Percentiles rank a stretch among this genome's conserved stretches.
Conservation (phyloP, 768 basidiomycete species). For the Tricholoma bakamatsutake region DNA sequence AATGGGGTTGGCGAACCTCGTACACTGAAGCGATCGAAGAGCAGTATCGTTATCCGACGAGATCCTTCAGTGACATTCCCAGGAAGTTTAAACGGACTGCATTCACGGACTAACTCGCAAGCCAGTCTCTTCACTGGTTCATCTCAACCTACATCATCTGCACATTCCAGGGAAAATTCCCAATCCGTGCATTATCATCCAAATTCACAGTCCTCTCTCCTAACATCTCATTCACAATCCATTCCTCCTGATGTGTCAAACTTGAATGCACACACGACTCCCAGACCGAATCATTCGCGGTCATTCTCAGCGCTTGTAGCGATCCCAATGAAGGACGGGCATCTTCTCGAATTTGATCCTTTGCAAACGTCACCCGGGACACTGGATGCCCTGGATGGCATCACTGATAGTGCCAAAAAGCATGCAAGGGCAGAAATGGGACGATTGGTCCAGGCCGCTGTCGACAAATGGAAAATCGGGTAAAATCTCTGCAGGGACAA, state of each 20-base stretch:
- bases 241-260: slow-evolving; percentile 3
- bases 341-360: slow-evolving; percentile 82
- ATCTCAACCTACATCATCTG: slow-evolving; percentile 30
- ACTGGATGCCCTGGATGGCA: slow-evolving; percentile 71
- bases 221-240: slow-evolving; percentile 21
- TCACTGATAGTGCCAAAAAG: slow-evolving; percentile 78
- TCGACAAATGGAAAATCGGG: slow-evolving; percentile 70
- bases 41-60: slow-evolving; percentile 55
- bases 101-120: slow-evolving; percentile 50
- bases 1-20: slow-evolving; percentile 17
- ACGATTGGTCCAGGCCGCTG: slow-evolving; percentile 61
- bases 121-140: slow-evolving; percentile 37
- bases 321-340: slow-evolving; percentile 77
- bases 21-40: slow-evolving; percentile 43
- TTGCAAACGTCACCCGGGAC: slow-evolving; percentile 65
- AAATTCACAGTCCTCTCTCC: slow-evolving; percentile 16
- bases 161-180: slow-evolving; percentile 41
- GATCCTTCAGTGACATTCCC: slow-evolving; percentile 44
- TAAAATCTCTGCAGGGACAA: slow-evolving; percentile 10
- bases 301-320: slow-evolving; percentile 58
- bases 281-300: slow-evolving; percentile 29
- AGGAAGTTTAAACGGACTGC: slow-evolving; percentile 23
- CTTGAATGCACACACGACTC: slow-evolving; percentile 24
- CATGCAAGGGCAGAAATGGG: slow-evolving; percentile 75
- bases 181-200: slow-evolving; percentile 21